phyloP scores from a whole-genome alignment of 352 stramenopile genomes.

The Phytophthora melonis region DNA sequence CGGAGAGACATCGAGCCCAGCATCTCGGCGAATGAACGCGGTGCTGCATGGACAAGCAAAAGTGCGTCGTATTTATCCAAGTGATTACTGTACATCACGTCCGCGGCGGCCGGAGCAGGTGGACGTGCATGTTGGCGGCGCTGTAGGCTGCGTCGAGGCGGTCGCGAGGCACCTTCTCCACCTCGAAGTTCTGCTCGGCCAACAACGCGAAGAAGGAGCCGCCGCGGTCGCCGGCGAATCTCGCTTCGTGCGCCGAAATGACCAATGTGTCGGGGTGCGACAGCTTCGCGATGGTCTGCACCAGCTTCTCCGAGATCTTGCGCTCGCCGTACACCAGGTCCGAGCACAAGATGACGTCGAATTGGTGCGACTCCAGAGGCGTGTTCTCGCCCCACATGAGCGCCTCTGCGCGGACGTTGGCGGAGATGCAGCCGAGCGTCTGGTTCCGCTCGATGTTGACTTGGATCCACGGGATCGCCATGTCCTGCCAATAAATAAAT shows the following conservation, averaged over 20 bases:
- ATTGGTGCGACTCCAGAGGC: slow-evolving; percentile 20
- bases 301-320: slow-evolving; percentile 51
- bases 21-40: slow-evolving; percentile 22
- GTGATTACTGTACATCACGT: not conserved
- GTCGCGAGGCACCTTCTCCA: slow-evolving; percentile 44
- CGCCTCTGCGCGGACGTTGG: slow-evolving; percentile 25
- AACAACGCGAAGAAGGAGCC: slow-evolving; percentile 57
- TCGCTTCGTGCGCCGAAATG: slow-evolving; percentile 61
- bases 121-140: slow-evolving; percentile 52
- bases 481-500: slow-evolving; percentile 23
- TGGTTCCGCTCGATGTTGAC: slow-evolving; percentile 60
- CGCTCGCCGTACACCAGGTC: slow-evolving; percentile 65
- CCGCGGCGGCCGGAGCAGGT: slow-evolving; percentile 46
- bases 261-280: slow-evolving; percentile 48
- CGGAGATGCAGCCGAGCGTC: slow-evolving; percentile 30
- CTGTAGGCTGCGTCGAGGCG: slow-evolving; percentile 52
- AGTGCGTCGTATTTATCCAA: not conserved
- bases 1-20: slow-evolving; percentile 7
- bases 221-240: slow-evolving; percentile 63
- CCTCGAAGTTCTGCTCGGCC: slow-evolving; percentile 34
- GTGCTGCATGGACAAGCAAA: not conserved
- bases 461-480: slow-evolving; percentile 62
- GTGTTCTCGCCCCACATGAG: slow-evolving; percentile 59
- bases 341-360: slow-evolving; percentile 68
- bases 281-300: slow-evolving; percentile 51